Conservation (phyloP, 2,329 filamentous ascomycete species). For the Thelonectria blattea region DNA sequence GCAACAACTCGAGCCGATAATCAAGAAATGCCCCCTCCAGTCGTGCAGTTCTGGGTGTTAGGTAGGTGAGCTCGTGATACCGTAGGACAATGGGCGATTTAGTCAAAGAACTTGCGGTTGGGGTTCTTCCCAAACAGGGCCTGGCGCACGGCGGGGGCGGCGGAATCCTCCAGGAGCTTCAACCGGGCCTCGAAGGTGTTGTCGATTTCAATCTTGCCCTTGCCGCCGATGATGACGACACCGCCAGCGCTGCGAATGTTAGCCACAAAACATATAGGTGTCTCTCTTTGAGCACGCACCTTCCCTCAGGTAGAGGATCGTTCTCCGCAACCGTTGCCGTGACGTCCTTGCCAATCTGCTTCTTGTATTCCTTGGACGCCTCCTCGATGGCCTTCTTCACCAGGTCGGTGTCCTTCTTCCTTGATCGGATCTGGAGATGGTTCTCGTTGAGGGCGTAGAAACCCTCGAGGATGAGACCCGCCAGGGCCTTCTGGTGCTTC, state of each 20-base stretch:
- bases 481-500: conserved; percentile 78
- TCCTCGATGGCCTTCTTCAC: conserved; percentile 80
- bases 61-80: conserved; percentile 22
- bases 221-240: conserved; percentile 77
- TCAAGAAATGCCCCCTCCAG: conserved; percentile 27
- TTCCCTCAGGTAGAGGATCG: conserved; percentile 78
- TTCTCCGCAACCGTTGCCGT: conserved; percentile 77
- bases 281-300: conserved; percentile 64
- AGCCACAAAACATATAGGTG: conserved; percentile 21
- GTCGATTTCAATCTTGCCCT: conserved; percentile 96
- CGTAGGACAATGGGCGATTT: conserved; percentile 42
- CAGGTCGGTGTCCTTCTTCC: conserved; percentile 78
- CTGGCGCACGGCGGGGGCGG: conserved; percentile 82
- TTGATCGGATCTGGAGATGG: conserved; percentile 74
- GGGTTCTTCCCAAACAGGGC: conserved; percentile 92
- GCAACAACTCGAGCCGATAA: conserved; percentile 36
- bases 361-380: conserved; percentile 84
- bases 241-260: conserved; percentile 74
- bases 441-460: conserved; percentile 86
- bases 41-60: conserved; percentile 29
- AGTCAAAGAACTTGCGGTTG: conserved; percentile 96
- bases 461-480: conserved; percentile 85
- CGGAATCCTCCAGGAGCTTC: conserved; percentile 81
- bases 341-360: conserved; percentile 72
- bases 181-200: conserved; percentile 96